phyloP scores from a whole-genome alignment of 306 rosid genomes.

The Lathyrus aphaca region DNA sequence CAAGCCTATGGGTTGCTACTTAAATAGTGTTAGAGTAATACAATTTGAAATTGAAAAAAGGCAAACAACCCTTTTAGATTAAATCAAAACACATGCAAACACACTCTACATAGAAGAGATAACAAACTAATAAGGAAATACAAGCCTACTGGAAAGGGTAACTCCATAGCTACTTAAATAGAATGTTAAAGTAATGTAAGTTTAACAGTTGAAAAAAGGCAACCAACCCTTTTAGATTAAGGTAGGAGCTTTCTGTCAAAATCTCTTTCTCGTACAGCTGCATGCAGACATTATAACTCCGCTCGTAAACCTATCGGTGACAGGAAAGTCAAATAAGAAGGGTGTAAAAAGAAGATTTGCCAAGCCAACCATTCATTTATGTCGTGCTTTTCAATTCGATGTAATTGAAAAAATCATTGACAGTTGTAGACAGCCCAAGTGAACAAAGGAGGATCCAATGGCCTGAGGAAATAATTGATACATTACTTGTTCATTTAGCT shows the following conservation, averaged over 20 bases:
- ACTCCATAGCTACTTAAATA: conserved; percentile 16
- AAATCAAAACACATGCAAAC: not conserved
- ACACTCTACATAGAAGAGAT: conserved; percentile 12
- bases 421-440: conserved; percentile 11
- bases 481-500: conserved; percentile 20
- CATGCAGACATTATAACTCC: conserved; percentile 84
- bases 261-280: conserved; percentile 92
- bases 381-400: conserved; percentile 24
- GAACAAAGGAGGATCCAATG: conserved; percentile 28
- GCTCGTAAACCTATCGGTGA: conserved; percentile 77
- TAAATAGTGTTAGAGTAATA: conserved; percentile 15
- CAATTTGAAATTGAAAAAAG: conserved; percentile 24
- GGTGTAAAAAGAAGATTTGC: not conserved
- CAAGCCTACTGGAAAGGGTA: conserved; percentile 11
- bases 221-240: conserved; percentile 74
- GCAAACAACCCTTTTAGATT: conserved; percentile 66
- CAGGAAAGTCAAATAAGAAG: conserved; percentile 33
- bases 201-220: conserved; percentile 17
- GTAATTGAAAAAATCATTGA: conserved; percentile 6
- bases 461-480: conserved; percentile 28
- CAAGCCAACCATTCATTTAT: conserved; percentile 25
- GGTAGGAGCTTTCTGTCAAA: conserved; percentile 79
- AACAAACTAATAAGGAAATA: conserved; percentile 23
- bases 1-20: conserved; percentile 14
- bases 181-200: conserved; percentile 23